phyloP scores from a whole-genome alignment of 139 green algal species.

The Chlamydomonas applanata region DNA sequence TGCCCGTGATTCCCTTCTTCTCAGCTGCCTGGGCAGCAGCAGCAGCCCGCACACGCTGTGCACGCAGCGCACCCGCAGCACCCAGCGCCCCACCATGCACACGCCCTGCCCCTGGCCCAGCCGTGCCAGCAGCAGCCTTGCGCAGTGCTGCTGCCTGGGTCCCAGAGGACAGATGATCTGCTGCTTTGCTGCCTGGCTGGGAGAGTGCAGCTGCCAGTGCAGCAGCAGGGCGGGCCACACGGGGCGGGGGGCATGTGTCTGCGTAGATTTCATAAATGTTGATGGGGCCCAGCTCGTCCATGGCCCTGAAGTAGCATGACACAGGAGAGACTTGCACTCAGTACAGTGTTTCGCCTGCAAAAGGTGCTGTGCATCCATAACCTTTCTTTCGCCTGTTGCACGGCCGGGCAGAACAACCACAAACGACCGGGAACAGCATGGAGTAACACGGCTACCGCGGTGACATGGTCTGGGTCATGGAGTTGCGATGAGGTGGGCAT shows the following conservation, averaged over 20 bases:
- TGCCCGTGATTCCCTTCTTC: neutral
- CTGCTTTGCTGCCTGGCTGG: neutral
- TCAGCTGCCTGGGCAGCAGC: slow-evolving; percentile 18
- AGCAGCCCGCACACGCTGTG: neutral
- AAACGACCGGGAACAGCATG: too few relatives aligned
- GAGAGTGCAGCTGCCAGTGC: neutral
- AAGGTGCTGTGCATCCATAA: too few relatives aligned
- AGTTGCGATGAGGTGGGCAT: neutral
- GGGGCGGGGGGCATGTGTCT: slow-evolving; percentile 54
- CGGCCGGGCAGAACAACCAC: too few relatives aligned
- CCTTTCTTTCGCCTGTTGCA: too few relatives aligned
- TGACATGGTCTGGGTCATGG: neutral
- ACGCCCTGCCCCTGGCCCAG: too few relatives aligned
- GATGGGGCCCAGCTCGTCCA: slow-evolving; percentile 45
- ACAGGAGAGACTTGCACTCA: too few relatives aligned
- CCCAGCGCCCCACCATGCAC: too few relatives aligned
- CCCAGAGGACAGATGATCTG: slow-evolving; percentile 1
- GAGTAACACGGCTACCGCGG: neutral
- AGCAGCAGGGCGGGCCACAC: neutral
- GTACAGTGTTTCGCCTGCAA: too few relatives aligned
- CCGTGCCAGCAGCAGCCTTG: too few relatives aligned
- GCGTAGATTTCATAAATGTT: slow-evolving; percentile 79
- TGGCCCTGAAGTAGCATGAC: slow-evolving; percentile 18
- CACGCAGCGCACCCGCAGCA: too few relatives aligned
- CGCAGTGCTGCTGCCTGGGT: too few relatives aligned